A percentile compares a stretch with the other conserved stretches of the same genome.
Conservation (phyloP, 2,329 filamentous ascomycete species). For the Microdochium paspali region DNA sequence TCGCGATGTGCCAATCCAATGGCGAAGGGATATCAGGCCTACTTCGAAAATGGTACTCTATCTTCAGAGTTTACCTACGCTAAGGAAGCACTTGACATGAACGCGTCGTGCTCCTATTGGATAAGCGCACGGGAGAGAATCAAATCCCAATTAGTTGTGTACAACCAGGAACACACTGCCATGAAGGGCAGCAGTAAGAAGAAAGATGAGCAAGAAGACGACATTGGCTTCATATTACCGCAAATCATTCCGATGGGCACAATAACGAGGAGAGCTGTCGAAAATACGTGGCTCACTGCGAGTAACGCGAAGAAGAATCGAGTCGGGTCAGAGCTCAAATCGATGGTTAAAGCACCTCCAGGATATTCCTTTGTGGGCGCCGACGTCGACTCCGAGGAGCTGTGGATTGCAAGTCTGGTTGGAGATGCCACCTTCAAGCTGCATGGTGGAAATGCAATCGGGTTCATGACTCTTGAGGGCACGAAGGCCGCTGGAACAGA, state of each 20-base stretch:
- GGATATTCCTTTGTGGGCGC: slow-evolving; percentile 94
- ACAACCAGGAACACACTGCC: slow-evolving; percentile 50
- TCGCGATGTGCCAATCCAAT: slow-evolving; percentile 80
- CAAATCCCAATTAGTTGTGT: slow-evolving; percentile 90
- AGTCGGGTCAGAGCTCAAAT: slow-evolving; percentile 92
- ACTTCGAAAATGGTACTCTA: slow-evolving; percentile 83
- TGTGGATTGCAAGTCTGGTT: slow-evolving; percentile 95
- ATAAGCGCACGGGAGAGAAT: slow-evolving; percentile 92
- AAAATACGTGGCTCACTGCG: slow-evolving; percentile 97
- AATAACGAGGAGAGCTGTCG: slow-evolving; percentile 85
- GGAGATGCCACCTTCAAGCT: slow-evolving; percentile 92
- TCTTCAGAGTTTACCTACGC: slow-evolving; percentile 85
- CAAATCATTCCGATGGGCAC: slow-evolving; percentile 98
- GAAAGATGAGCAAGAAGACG: slow-evolving; percentile 11
- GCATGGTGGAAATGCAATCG: slow-evolving; percentile 92
- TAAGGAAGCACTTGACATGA: slow-evolving; percentile 95
- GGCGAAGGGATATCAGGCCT: slow-evolving; percentile 81
- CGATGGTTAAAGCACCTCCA: slow-evolving; percentile 86
- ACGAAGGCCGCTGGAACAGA: slow-evolving; percentile 92
- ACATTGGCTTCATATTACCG: slow-evolving; percentile 76
- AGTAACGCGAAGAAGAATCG: slow-evolving; percentile 95
- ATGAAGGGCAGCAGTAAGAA: slow-evolving; percentile 11
- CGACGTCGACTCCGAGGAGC: slow-evolving; percentile 92
- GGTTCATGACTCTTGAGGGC: slow-evolving; percentile 98
- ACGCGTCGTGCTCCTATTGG: slow-evolving; percentile 98